Conservation (phyloP, 306 rosid species). For the Vigna mungo region DNA sequence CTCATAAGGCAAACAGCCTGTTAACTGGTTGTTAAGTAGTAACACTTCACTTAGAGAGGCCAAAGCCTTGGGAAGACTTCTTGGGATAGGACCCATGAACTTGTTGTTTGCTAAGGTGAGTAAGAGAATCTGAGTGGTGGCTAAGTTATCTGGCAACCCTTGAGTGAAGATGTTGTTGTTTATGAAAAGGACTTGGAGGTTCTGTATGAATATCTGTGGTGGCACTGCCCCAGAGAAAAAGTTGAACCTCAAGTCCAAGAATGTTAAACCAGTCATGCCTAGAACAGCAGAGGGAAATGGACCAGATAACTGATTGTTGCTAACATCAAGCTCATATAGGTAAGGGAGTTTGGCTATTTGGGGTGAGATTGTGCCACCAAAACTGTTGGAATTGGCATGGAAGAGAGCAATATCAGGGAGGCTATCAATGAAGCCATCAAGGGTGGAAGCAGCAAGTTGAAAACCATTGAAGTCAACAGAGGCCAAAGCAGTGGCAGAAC, state of each 20-base stretch:
- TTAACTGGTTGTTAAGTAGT: slow-evolving; percentile 67
- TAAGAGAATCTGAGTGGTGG: slow-evolving; percentile 64
- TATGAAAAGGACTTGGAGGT: slow-evolving; percentile 74
- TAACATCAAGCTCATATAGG: slow-evolving; percentile 81
- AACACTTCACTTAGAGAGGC: slow-evolving; percentile 67
- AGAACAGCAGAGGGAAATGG: slow-evolving; percentile 75
- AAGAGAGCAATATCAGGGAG: slow-evolving; percentile 87
- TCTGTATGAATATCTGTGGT: slow-evolving; percentile 66
- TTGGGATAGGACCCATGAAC: slow-evolving; percentile 78
- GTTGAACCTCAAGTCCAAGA: slow-evolving; percentile 84
- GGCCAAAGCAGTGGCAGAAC: slow-evolving; percentile 74
- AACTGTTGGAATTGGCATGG: slow-evolving; percentile 89
- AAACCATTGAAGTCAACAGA: slow-evolving; percentile 88
- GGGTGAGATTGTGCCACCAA: slow-evolving; percentile 69
- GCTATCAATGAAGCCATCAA: slow-evolving; percentile 80
- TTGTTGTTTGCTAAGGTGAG: slow-evolving; percentile 87
- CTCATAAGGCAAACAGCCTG: slow-evolving; percentile 87
- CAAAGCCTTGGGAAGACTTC: slow-evolving; percentile 61
- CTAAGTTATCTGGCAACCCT: slow-evolving; percentile 62
- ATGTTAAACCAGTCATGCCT: slow-evolving; percentile 59
- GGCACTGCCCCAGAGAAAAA: slow-evolving; percentile 82
- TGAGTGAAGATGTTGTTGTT: slow-evolving; percentile 82
- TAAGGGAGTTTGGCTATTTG: slow-evolving; percentile 65
- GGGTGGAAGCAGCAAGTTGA: slow-evolving; percentile 66
- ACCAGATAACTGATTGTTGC: slow-evolving; percentile 83